A percentile compares a stretch with the other conserved stretches of the same genome.
phyloP scores from a whole-genome alignment of 1,284 basidiomycete species.

The Leccinum ponderosum region DNA sequence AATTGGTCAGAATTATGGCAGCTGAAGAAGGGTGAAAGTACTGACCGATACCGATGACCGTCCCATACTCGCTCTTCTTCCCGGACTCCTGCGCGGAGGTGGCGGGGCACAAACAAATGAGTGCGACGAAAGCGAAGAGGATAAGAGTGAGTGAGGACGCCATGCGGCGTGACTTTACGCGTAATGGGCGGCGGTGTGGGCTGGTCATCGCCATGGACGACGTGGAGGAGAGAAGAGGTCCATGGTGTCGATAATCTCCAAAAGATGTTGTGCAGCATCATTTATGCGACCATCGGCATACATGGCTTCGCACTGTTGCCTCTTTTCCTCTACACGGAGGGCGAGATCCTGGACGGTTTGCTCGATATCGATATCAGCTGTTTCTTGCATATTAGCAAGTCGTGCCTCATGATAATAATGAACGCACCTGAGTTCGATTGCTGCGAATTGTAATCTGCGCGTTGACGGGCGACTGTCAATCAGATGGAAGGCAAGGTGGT shows the following conservation, averaged over 20 bases:
- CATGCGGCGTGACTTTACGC: constrained; percentile 58
- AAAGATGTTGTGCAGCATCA: no score
- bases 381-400: no score
- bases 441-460: neutral
- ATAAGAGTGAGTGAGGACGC: constrained; percentile 65
- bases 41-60: constrained; percentile 94
- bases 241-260: no score
- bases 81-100: constrained; percentile 56
- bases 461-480: neutral
- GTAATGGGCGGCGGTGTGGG: constrained; percentile 48
- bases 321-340: no score
- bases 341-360: no score
- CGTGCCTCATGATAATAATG: no score
- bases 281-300: no score
- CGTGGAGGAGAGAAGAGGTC: constrained; percentile 7
- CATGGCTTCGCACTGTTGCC: no score
- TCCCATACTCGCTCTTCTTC: constrained; percentile 72
- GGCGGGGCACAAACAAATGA: constrained; percentile 62
- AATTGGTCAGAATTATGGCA: constrained; percentile 17
- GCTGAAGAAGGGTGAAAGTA: constrained; percentile 15
- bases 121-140: constrained; percentile 63
- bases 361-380: no score
- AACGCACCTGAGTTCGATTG: neutral
- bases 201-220: constrained; percentile 37
- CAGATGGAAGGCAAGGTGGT: neutral